These are phyloP conservation scores for Kwoniella bestiolae DNA, from an alignment of 768 basidiomycete species.

Conservation along the genomic window DNA sequence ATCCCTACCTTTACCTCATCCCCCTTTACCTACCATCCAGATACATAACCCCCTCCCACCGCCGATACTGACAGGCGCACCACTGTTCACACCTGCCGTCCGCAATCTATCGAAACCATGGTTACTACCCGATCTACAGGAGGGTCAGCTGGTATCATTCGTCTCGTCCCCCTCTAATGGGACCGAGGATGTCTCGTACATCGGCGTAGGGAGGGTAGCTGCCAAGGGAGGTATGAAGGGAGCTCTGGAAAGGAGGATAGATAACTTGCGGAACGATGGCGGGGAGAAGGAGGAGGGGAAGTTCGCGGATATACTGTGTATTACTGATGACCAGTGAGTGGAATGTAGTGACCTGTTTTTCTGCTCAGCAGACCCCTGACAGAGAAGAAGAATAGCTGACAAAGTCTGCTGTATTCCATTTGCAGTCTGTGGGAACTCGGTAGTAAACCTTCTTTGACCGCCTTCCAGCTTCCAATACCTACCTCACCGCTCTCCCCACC, in stretches of 20 bases:
- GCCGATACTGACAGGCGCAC: conserved; percentile 52
- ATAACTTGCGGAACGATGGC: conserved; percentile 28
- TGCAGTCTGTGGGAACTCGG: conserved; percentile 54
- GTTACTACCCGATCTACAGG: conserved; percentile 48
- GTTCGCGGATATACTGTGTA: conserved; percentile 52
- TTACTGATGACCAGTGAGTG: conserved; percentile 52
- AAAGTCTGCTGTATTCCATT: not conserved
- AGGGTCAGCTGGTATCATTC: conserved; percentile 45
- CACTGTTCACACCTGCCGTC: conserved; percentile 54
- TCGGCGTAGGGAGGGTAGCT: conserved; percentile 49
- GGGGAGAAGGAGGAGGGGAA: conserved; percentile 48
- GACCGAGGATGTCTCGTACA: conserved; percentile 34
- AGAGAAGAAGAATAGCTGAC: too few species aligned
- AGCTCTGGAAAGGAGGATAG: conserved; percentile 42
- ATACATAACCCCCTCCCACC: conserved; percentile 52
- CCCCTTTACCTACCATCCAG: conserved; percentile 46
- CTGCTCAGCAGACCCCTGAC: too few species aligned
- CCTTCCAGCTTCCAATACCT: conserved; percentile 38
- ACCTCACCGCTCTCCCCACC: conserved; percentile 26
- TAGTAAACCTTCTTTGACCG: conserved; percentile 32
- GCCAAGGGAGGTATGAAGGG: conserved; percentile 48
- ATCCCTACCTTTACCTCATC: conserved; percentile 22
- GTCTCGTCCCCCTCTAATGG: conserved; percentile 27
- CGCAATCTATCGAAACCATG: conserved; percentile 39
- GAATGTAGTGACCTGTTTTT: not conserved